phyloP scores from a whole-genome alignment of 257 asterid genomes.

The Vinca minor region DNA sequence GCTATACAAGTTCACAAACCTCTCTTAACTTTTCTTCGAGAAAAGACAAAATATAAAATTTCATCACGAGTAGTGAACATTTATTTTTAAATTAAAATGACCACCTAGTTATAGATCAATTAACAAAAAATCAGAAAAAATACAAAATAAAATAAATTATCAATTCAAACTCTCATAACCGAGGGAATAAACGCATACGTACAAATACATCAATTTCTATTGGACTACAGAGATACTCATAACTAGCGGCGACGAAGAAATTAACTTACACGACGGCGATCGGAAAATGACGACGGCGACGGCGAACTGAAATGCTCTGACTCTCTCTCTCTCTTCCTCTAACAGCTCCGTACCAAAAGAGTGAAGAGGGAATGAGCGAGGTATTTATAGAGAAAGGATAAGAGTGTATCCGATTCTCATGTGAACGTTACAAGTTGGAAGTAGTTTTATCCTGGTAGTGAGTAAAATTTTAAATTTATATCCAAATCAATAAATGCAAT shows the following conservation, averaged over 20 bases:
- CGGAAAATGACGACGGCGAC: constrained; percentile 15
- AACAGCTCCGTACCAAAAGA: background rate
- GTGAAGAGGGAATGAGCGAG: constrained; percentile 8
- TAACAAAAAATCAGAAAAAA: background rate
- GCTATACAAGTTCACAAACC: background rate
- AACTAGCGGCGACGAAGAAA: constrained; percentile 9
- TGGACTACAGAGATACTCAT: background rate
- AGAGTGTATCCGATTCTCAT: constrained; percentile 43
- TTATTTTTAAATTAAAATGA: background rate
- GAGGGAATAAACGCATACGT: background rate
- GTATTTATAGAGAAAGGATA: constrained; percentile 47
- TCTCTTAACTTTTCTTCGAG: background rate
- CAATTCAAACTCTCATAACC: background rate
- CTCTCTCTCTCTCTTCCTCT: constrained; percentile 20
- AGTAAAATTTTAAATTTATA: no score
- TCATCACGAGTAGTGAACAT: no score
- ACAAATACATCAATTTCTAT: no score
- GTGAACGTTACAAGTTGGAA: constrained; percentile 28
- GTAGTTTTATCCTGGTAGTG: no score
- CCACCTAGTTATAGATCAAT: background rate
- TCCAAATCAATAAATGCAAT: no score
- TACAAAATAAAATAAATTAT: background rate
- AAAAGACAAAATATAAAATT: background rate
- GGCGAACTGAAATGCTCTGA: constrained; percentile 20
- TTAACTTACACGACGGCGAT: constrained; percentile 30